Percentiles rank a stretch among this genome's conserved stretches.
Conservation (phyloP, 2,329 filamentous ascomycete species). For the Aschersonia sp. region DNA sequence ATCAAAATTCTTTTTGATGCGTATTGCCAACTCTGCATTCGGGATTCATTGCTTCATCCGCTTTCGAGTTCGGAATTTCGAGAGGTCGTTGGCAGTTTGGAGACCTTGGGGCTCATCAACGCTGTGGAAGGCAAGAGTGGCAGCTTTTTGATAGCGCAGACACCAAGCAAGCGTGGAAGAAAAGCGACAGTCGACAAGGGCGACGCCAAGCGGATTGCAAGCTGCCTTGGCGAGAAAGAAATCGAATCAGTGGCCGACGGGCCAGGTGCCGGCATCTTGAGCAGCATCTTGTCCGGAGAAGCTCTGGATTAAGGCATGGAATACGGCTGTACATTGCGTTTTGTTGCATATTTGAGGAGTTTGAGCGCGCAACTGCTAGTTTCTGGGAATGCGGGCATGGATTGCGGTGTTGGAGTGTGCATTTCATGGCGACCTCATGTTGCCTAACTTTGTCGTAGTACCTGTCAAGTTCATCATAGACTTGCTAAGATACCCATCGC, state of each 20-base stretch:
- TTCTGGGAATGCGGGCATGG: too few species aligned
- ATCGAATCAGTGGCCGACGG: constrained; percentile 55
- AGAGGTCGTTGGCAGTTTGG: constrained; percentile 78
- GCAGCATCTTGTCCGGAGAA: constrained; percentile 46
- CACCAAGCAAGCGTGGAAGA: constrained; percentile 55
- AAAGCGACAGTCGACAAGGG: constrained; percentile 35
- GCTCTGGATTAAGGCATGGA: constrained; percentile 31
- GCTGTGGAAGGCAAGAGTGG: constrained; percentile 56
- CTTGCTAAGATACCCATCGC: too few species aligned
- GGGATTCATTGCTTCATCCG: constrained; percentile 78
- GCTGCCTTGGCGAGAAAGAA: constrained; percentile 68
- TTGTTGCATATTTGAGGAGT: not conserved
- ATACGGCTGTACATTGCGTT: not conserved
- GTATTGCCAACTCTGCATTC: constrained; percentile 70
- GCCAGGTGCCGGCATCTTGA: constrained; percentile 44
- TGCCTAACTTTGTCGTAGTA: too few species aligned
- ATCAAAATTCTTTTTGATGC: constrained; percentile 73
- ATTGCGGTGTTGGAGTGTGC: too few species aligned
- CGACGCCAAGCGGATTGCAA: constrained; percentile 68
- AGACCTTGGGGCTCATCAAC: constrained; percentile 70
- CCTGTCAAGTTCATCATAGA: too few species aligned
- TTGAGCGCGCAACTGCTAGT: not conserved
- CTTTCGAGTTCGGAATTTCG: constrained; percentile 86
- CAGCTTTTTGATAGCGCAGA: constrained; percentile 48
- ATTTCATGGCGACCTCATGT: too few species aligned